Base-by-base conservation (phyloP, 2,329 filamentous ascomycete species). In the Phialophora chinensis region DNA sequence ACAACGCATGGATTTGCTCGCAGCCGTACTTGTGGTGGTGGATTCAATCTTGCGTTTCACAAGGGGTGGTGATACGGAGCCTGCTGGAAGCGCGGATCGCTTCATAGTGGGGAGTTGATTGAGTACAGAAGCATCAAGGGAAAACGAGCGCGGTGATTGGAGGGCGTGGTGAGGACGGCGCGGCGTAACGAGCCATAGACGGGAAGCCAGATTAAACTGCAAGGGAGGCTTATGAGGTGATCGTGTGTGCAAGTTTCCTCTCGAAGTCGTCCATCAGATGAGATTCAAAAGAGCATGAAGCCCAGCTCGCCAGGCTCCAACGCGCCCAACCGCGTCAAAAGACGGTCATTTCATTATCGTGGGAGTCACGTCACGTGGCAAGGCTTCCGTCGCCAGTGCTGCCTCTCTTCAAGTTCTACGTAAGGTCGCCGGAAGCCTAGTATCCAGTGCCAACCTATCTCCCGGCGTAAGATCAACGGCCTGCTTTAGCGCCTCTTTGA, bases 361-460 rank as follows among this genome's bases (percentile, higher is more conserved):
- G 38, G 2, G 38, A 42, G 38, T 44, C 38, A 44, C 38, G 38
- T 44, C 38, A 44, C 38, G 38, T 44, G 38, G 17, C 38, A 12
- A 10, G 23, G 6, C 20, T 5, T 52, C 25, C 3, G 20, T 52
- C 20, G 49, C 4, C 49, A 4, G 14, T 7, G 23, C 31, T n/a
- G 42, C 12, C 14, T 49, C n/a, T 11, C 4, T 23, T 68, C 65
- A 69, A 35, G 56, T 61, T 63, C 68, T 70, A 62, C 68, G 63
- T 33, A 59, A 62, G 47, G 29, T 56, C 35, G 66, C 50, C 33
- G 69, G 87, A 47, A 87, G 84, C 63, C 87, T 80, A 2, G 86
- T 87, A 73, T 89, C 87, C 68, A 89, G 76, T 29, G 84, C 79
- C 58, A 89, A 75, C 58, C 87, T 79, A 75, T 89, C 86, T 0